Percentiles rank a stretch among this genome's conserved stretches.
These are phyloP conservation scores for Kentomonas sorsogonicus DNA, from an alignment of 208 protist genomes.

Conservation along the genomic window DNA sequence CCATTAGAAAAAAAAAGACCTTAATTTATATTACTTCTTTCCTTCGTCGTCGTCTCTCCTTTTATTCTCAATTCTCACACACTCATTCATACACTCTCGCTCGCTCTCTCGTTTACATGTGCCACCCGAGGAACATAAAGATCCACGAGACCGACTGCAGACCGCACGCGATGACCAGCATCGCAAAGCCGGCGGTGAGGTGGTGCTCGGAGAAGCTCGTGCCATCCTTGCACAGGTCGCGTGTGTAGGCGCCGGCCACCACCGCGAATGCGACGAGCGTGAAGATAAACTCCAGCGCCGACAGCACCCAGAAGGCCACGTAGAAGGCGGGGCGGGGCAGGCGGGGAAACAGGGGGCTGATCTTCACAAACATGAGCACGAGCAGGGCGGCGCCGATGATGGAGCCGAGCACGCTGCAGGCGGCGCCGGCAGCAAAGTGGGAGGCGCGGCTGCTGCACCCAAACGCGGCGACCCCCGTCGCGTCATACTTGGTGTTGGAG, in stretches of 20 bases:
- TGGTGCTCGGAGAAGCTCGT: slow-evolving; percentile 12
- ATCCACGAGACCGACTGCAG: slow-evolving; percentile 12
- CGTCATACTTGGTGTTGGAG: slow-evolving; percentile 14
- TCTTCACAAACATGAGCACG: slow-evolving; percentile 17
- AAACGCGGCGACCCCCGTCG: slow-evolving; percentile 15
- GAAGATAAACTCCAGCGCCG: not conserved
- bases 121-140: slow-evolving; percentile 14
- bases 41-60: too few species aligned
- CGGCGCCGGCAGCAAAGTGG: slow-evolving; percentile 13
- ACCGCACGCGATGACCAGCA: slow-evolving; percentile 17
- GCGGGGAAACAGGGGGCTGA: not conserved
- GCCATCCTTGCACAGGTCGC: slow-evolving; percentile 9
- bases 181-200: slow-evolving; percentile 19
- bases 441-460: slow-evolving; percentile 16
- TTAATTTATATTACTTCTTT: too few species aligned
- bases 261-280: slow-evolving; percentile 14
- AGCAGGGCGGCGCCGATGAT: slow-evolving; percentile 11
- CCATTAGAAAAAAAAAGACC: too few species aligned
- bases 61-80: too few species aligned
- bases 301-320: slow-evolving; percentile 7
- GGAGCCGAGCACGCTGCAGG: slow-evolving; percentile 17
- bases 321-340: slow-evolving; percentile 10
- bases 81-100: too few species aligned
- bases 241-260: slow-evolving; percentile 14
- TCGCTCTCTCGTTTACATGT: too few species aligned